Percentiles rank a stretch among this genome's conserved stretches.
Conservation (phyloP, 805 yeast genomes). For the Yarrowia porcina region DNA sequence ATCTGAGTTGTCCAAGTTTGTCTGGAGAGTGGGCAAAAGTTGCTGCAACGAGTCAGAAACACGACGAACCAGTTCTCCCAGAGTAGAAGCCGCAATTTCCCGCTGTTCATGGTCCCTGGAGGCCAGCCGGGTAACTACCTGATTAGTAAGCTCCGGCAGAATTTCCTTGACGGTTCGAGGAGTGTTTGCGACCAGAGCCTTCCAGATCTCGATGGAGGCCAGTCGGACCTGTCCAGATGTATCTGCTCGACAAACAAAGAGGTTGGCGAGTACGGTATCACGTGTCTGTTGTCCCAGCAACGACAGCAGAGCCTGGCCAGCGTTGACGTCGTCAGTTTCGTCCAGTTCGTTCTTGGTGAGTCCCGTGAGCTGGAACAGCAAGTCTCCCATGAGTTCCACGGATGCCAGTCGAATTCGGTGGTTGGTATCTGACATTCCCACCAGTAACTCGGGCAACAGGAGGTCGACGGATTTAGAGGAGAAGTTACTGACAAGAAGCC, state of each 20-base stretch:
- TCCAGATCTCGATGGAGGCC: slow-evolving; percentile 94
- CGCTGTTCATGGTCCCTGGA: slow-evolving; percentile 76
- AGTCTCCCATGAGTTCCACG: slow-evolving; percentile 91
- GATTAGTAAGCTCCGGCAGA: slow-evolving; percentile 72
- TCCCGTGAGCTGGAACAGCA: slow-evolving; percentile 91
- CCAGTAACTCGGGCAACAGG: slow-evolving; percentile 88
- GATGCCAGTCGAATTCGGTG: slow-evolving; percentile 89
- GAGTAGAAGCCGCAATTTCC: slow-evolving; percentile 84
- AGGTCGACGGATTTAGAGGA: slow-evolving; percentile 91
- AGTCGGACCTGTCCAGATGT: slow-evolving; percentile 80
- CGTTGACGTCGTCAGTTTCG: slow-evolving; percentile 43
- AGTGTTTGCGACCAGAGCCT: slow-evolving; percentile 90
- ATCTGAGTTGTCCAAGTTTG: slow-evolving; percentile 52
- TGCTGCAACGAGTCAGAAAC: slow-evolving; percentile 81
- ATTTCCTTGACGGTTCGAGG: slow-evolving; percentile 93
- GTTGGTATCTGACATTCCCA: slow-evolving; percentile 76
- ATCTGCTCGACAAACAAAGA: slow-evolving; percentile 93
- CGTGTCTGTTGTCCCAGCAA: slow-evolving; percentile 85
- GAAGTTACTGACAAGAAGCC: slow-evolving; percentile 84
- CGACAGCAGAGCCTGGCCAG: slow-evolving; percentile 57
- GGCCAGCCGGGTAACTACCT: slow-evolving; percentile 79
- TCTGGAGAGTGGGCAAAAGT: slow-evolving; percentile 78
- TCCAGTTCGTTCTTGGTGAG: slow-evolving; percentile 59
- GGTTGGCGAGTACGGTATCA: slow-evolving; percentile 76
- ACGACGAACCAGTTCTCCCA: slow-evolving; percentile 92